Base-by-base conservation (phyloP, 306 rosid genomes). In the Gillenia trifoliata region DNA sequence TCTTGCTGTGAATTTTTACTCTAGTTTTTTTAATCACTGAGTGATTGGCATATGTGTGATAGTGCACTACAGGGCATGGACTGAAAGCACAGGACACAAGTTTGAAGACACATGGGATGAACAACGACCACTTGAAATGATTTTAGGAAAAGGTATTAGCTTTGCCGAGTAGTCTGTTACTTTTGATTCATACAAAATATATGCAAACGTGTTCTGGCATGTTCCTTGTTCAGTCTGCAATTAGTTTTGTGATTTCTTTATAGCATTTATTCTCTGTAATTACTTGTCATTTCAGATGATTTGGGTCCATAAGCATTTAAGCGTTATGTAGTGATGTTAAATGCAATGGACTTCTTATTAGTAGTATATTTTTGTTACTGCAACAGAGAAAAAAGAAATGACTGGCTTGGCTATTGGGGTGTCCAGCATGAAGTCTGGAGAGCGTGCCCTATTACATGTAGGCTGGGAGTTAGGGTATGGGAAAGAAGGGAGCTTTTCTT, bases 401-500 rank as follows among this genome's bases (percentile, higher is more conserved):
- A 78, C 91, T 55, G 97, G 98, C 77, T 86, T 94, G 93, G 92
- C 87, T 73, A 82, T 87, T 81, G 97, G 93, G 72, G 89, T 94
- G 75, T 85, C 87, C 79, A 87, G 83, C 86, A 94, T 91, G 98
- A 94, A 86, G 82, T 83, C 94, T 66, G 90, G 98, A 75, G 98
- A 94, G 65, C 90, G 87, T 22, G 91, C 96, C 3, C 76, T 91
- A 77, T 77, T 94, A 66, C 96, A 76, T 38, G 98, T 94, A 70
- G 92, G 95, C 79, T 94, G 97, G 96, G 97, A 91, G 79, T 78
- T 94, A 47, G 97, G 96, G 66, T 94, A 94, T 71, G 97, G 98
- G 57, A 74, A 87, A 79, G 97, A 91, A 73, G 98, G 98, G 50
- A 91, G 68, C 78, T 90, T 94, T 78, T 91, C 96, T 79, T 91